Conservation (phyloP, 2,329 filamentous ascomycete species). For the Diaporthe citrichinensis region DNA sequence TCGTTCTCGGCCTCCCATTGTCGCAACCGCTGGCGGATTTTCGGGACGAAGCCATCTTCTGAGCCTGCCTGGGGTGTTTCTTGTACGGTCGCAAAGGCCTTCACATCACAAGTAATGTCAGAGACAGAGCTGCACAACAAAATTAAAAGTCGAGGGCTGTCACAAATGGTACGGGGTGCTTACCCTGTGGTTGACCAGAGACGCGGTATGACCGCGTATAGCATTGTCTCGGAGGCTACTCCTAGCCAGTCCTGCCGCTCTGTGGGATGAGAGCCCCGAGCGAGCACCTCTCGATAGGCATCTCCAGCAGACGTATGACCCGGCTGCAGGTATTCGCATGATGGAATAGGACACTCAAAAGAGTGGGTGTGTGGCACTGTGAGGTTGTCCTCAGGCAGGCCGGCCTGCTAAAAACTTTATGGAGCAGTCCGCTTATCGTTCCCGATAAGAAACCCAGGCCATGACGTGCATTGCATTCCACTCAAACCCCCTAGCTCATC, state of each 20-base stretch:
- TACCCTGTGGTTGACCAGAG: slow-evolving; percentile 21
- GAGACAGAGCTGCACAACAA: not conserved
- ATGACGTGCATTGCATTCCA: slow-evolving; percentile 12
- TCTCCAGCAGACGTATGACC: slow-evolving; percentile 52
- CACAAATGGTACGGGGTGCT: slow-evolving; percentile 26
- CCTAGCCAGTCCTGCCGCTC: slow-evolving; percentile 18
- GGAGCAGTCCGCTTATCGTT: slow-evolving; percentile 14
- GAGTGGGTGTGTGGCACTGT: not conserved
- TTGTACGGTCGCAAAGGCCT: slow-evolving; percentile 36
- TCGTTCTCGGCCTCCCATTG: slow-evolving; percentile 58
- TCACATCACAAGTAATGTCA: not conserved
- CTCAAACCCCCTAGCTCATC: not conserved
- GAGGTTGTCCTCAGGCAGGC: not conserved
- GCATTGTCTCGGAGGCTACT: slow-evolving; percentile 21
- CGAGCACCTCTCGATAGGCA: slow-evolving; percentile 44
- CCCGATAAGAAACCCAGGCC: slow-evolving; percentile 5
- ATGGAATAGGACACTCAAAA: slow-evolving; percentile 43
- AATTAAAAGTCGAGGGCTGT: not conserved
- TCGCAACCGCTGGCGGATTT: slow-evolving; percentile 58
- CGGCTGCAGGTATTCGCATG: slow-evolving; percentile 48
- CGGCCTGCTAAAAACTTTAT: slow-evolving; percentile 5
- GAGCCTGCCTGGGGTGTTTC: slow-evolving; percentile 3
- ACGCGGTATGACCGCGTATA: not conserved
- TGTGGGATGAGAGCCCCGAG: not conserved
- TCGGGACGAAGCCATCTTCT: not conserved